These are phyloP conservation scores for Bassia scoparia DNA, from an alignment of 148 eudicot species.

Conservation along the genomic window DNA sequence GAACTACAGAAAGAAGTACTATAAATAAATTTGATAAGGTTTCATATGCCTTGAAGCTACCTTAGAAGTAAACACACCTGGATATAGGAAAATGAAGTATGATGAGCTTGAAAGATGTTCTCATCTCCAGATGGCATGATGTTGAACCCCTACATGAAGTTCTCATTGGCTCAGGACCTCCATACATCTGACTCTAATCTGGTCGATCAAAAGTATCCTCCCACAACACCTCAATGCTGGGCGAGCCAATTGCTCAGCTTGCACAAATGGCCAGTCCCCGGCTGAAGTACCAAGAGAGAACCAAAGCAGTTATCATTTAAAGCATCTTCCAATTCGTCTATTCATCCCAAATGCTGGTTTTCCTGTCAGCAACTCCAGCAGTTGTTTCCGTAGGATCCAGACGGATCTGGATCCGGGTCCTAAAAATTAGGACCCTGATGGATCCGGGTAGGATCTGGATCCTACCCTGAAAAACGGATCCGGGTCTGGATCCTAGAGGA, in stretches of 20 bases:
- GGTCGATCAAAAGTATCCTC: conserved; percentile 43
- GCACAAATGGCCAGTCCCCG: conserved; percentile 87
- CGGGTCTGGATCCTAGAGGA: too few relatives aligned
- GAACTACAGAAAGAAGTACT: neutral
- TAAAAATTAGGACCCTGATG: too few relatives aligned
- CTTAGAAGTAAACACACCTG: conserved; percentile 42
- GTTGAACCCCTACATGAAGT: conserved; percentile 40
- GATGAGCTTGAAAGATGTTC: conserved; percentile 48
- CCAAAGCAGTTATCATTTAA: conserved; percentile 45
- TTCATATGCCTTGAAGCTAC: neutral
- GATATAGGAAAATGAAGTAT: conserved; percentile 79
- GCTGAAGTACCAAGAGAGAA: conserved; percentile 62
- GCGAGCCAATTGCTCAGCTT: conserved; percentile 73
- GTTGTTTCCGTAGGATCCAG: too few relatives aligned
- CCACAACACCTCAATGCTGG: conserved; percentile 64
- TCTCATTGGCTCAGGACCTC: conserved; percentile 67
- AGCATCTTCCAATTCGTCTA: conserved; percentile 49
- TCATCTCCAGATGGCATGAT: conserved; percentile 37
- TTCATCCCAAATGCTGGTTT: conserved; percentile 41
- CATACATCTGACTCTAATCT: conserved; percentile 60
- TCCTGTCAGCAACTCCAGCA: conserved; percentile 62
- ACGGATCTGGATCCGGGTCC: too few relatives aligned
- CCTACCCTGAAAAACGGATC: too few relatives aligned
- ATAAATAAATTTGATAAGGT: too few relatives aligned
- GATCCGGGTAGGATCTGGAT: too few relatives aligned